Percentiles rank a stretch among this genome's conserved stretches.
Conservation (phyloP, 768 basidiomycete species). For the Astraeus odoratus region DNA sequence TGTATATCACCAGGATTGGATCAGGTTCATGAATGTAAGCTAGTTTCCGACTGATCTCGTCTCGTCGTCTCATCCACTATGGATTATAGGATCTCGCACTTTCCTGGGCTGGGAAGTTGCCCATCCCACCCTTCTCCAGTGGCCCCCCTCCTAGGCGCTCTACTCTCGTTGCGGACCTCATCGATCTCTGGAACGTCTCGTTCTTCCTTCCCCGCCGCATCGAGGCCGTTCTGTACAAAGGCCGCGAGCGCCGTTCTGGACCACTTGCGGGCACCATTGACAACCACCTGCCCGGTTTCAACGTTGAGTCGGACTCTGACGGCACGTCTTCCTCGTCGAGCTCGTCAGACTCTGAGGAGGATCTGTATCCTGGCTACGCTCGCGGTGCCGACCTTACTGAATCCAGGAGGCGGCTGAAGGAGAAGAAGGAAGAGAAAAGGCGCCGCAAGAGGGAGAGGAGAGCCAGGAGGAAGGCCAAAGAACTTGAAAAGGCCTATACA, state of each 20-base stretch:
- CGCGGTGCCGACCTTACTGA: constrained; percentile 41
- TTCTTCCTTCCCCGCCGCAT: constrained; percentile 72
- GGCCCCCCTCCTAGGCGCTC: constrained; percentile 52
- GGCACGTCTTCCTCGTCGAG: constrained; percentile 36
- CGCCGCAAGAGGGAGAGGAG: constrained; percentile 60
- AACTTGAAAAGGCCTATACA: constrained; percentile 54
- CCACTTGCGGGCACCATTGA: constrained; percentile 48
- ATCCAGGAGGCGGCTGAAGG: constrained; percentile 44
- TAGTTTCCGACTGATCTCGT: background rate
- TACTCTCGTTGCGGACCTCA: constrained; percentile 56
- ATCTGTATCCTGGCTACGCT: constrained; percentile 40
- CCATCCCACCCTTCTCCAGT: constrained; percentile 45
- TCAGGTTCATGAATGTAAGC: constrained; percentile 66
- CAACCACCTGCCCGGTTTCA: constrained; percentile 42
- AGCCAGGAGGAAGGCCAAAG: constrained; percentile 49
- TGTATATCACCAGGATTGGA: constrained; percentile 75
- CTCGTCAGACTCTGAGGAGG: constrained; percentile 35
- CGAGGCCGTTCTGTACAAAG: constrained; percentile 78
- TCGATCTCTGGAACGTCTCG: constrained; percentile 73
- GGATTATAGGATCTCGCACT: constrained; percentile 56
- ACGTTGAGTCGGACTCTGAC: constrained; percentile 34
- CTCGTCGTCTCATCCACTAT: background rate
- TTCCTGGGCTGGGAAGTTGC: constrained; percentile 73
- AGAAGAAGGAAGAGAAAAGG: constrained; percentile 56
- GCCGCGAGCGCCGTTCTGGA: constrained; percentile 72